Evolutionary conservation across 352 stramenopile species (phyloP), one percentile per base, ranked within the genome.

Genomic region (Globisporangium middletonii): DNA sequence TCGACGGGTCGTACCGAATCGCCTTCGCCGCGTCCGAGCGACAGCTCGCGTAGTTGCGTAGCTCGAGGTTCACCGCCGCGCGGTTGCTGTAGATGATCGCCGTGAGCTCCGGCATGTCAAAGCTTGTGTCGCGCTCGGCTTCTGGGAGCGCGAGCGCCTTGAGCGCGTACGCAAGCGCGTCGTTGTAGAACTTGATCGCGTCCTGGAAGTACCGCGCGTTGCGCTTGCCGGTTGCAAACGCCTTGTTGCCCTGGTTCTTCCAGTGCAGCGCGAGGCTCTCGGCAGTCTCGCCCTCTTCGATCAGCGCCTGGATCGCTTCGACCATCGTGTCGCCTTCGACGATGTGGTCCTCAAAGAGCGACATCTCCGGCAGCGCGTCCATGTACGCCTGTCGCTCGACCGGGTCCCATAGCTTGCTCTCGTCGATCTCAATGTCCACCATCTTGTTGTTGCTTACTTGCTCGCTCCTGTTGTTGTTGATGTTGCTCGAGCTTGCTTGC

Each of bases 161-260:
- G 55, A 88, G 72, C 13, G 79, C 85, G 54, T 90, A 93, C 33
- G 66, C 75, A 23, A 95, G 64, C 28, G 76, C 85, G 52, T 92
- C 79, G 23, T 57, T 83, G 59, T 95, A 95, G 63, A 88, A 91
- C 63, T 90, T 71, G 41, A 93, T 65, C 15, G 86, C 83, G 53
- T 86, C 83, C 58, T 73, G 50, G 57, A 85, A 94, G 71, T 95
- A 92, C 28, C 66, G 66, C 51, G 70, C 63, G 58, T 89, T 84
- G 43, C 72, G 77, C 61, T 93, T 93, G 46, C 66, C 86, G 63
- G 89, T 75, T 28, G 71, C 58, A 60, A 94, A 92, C 68, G 89
- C 83, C 60, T 92, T 79, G 62, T 95, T 95, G 65, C 86, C 86
- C 68, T 92, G 85, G 59, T 91, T 92, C 65, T 95, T 95, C 82